Base-by-base conservation (phyloP, 306 rosid genomes). In the Prunus mira region DNA sequence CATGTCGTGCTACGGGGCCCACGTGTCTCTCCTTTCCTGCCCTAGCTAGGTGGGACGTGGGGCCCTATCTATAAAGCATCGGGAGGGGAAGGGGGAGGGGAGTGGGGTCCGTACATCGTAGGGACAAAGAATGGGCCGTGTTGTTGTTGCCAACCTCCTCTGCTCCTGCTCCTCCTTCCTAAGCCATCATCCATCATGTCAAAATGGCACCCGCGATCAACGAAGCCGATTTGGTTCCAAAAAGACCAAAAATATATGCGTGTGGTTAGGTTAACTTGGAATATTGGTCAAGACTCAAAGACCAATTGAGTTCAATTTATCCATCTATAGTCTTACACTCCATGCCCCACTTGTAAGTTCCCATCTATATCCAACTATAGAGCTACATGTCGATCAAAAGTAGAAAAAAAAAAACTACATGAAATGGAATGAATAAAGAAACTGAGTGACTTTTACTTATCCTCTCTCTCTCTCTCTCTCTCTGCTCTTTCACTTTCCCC, bases 1-100 rank as follows among this genome's bases (percentile, higher is more conserved):
- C 84, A 54, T 73, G 84, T 76, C 77, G 47, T 71, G 30, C 46
- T 45, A 3, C 2, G 14, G 84, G 83, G 14, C 84, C 88, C 81
- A 76, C 81, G 22, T 86, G 86, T 81, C 70, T 56, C 62, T 24
- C 2, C 62, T 6, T 38, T 56, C 7, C 6, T 38, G 43, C 43
- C 12, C 5, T 18, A 1, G 43, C 15, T 15, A 20, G 18, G 65
- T 20, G 28, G 56, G 8, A 17, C 17, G 54, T 68, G 66, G 74
- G 79, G 9, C 67, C 81, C 81, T 25, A 13, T 19, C 5, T 74
- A 68, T 19, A 2, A 14, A 51, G 15, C 64, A 45, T 55, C 3
- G 27, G 27, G 11, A 12, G 20, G 12, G 2, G 38, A 6, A 32
- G 38, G 38, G 6, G 38, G 38, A 32, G 5, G 38, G 38, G 38